Evolutionary conservation across 2,329 filamentous ascomycete genomes (phyloP).

Genomic region (Beauveria brongniartii): DNA sequence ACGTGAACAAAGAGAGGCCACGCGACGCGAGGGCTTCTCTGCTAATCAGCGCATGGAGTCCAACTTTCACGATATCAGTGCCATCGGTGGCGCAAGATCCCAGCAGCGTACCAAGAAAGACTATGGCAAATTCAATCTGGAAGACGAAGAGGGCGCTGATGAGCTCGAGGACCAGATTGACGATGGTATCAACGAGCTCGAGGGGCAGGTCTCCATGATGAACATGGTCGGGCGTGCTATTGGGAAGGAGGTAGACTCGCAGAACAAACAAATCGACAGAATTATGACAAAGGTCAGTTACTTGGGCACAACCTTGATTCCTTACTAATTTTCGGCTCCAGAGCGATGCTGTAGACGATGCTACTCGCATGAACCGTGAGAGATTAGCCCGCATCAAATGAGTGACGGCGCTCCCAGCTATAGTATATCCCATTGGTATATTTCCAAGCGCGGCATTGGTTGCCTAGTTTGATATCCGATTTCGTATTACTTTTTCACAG

Average conservation of each 20-base stretch:
- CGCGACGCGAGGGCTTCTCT: constrained; percentile 42
- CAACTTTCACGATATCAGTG: constrained; percentile 35
- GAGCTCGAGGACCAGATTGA: constrained; percentile 50
- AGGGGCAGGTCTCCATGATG: constrained; percentile 60
- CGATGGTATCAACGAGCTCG: constrained; percentile 53
- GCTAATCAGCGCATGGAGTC: constrained; percentile 47
- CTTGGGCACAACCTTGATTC: not conserved
- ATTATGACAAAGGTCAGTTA: constrained; percentile 65
- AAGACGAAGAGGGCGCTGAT: constrained; percentile 53
- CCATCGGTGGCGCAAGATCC: constrained; percentile 18
- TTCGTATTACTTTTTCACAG: not conserved
- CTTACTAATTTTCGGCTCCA: constrained; percentile 30
- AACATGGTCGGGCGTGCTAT: constrained; percentile 69
- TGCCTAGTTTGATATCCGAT: not conserved
- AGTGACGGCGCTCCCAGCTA: not conserved
- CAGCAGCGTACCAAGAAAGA: constrained; percentile 31
- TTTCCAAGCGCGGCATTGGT: not conserved
- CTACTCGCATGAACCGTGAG: constrained; percentile 70
- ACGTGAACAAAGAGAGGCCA: constrained; percentile 56
- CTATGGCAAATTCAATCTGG: constrained; percentile 64
- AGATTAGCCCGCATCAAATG: constrained; percentile 55
- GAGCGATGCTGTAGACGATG: constrained; percentile 78
- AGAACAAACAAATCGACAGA: constrained; percentile 67
- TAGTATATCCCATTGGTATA: not conserved
- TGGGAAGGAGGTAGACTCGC: constrained; percentile 63